Percentiles rank a stretch among this genome's conserved stretches.
phyloP scores from a whole-genome alignment of 192 early-diverging fungal species.

The Backusella morwellensis region DNA sequence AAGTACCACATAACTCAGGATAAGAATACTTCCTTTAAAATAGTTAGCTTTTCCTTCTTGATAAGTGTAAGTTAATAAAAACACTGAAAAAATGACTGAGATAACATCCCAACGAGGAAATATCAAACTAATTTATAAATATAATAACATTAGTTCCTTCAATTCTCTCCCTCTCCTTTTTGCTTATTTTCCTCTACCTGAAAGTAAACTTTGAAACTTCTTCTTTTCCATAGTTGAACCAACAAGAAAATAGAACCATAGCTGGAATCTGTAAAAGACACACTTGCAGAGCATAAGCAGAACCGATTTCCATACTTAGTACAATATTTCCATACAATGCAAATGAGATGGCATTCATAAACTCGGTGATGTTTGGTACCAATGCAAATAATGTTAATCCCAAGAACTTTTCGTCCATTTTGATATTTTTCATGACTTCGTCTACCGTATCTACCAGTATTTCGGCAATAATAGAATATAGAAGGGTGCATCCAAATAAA shows the following conservation, averaged over 20 bases:
- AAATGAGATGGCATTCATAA: conserved; percentile 93
- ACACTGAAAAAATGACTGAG: conserved; percentile 49
- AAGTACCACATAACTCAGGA: conserved; percentile 82
- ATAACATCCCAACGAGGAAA: conserved; percentile 44
- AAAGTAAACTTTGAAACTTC: conserved; percentile 34
- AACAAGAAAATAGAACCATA: conserved; percentile 81
- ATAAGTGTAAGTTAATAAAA: conserved; percentile 87
- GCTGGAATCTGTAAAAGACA: conserved; percentile 96
- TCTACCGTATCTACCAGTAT: conserved; percentile 88
- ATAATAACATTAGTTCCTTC: not conserved
- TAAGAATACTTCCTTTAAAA: conserved; percentile 93
- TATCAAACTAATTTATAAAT: conserved; percentile 20
- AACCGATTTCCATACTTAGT: conserved; percentile 84
- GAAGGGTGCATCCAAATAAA: conserved; percentile 76
- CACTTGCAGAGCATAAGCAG: conserved; percentile 93
- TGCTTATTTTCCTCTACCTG: conserved; percentile 17
- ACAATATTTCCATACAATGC: conserved; percentile 88
- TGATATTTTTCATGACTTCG: conserved; percentile 62
- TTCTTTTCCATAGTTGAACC: conserved; percentile 42
- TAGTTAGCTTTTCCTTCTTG: conserved; percentile 96
- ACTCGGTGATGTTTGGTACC: conserved; percentile 96
- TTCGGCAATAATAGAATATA: conserved; percentile 90
- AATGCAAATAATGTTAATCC: conserved; percentile 93
- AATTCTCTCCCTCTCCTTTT: not conserved
- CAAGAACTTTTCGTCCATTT: conserved; percentile 83